Base-by-base conservation (phyloP, 1,284 basidiomycete genomes). In the Calocybe gambosa region DNA sequence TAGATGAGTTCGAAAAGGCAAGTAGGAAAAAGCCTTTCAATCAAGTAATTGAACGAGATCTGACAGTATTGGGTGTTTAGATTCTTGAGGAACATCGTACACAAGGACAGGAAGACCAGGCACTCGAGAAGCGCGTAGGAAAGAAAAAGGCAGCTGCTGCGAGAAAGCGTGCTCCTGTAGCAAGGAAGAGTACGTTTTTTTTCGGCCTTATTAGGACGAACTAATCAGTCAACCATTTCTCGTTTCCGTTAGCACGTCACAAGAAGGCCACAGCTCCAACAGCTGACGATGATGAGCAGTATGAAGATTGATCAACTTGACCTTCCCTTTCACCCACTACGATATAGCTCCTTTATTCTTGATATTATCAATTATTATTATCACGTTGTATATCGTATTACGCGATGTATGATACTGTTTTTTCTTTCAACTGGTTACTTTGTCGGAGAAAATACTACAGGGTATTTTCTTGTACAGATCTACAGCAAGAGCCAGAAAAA, bases 81-180 rank as follows among this genome's bases (percentile, higher is more conserved):
- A 91, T 93, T 29, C 73, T 99, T 5, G 82, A 89, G 19, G 86
- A 92, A 54, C 80, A 89, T 59, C 82, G 79, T 51, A 73, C 77
- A 2, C 90, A 95, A 67, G 95, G 94, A 2, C 82, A 86, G 54
- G 93, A 96, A 64, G 93, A 96, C 51, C 82, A 93, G 54, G 93
- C 83, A 20, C 75, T 97, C 35, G 89, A 92, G 68, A 87, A 86
- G 54, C 80, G 86, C 29, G 89, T 89, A 6, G 74, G 85, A 57
- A 81, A 81, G 51, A 89, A 89, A 71, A 89, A 88, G 55, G 83
- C 82, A 53, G 83, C 82, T 21, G 83, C 80, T 7, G 86, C 85
- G 2, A 87, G 85, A 69, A 85, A 84, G 57, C 75, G 79, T 43
- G 43, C 47, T 18, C 8, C 29, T 31, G 34, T 67, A 2, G 59